Percentiles rank a stretch among this genome's conserved stretches.
Conservation (phyloP, 768 basidiomycete species). For the Infundibulicybe gibba region DNA sequence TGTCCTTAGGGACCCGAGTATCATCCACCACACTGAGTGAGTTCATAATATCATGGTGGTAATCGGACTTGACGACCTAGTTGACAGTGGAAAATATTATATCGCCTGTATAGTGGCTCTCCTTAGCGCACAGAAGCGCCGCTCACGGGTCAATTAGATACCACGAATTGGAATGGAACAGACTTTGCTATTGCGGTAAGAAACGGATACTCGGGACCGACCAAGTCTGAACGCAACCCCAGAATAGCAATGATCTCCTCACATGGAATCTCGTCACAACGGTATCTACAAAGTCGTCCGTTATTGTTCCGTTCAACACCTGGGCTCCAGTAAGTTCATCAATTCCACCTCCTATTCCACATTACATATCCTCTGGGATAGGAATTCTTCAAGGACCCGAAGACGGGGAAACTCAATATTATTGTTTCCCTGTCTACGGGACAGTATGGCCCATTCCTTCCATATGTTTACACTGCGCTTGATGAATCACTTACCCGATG, state of each 20-base stretch:
- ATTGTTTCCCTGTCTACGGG: conserved; percentile 30
- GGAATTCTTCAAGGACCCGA: conserved; percentile 34
- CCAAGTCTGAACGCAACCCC: neutral
- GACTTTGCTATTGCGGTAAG: conserved; percentile 30
- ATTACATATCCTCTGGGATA: conserved; percentile 3
- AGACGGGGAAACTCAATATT: conserved; percentile 26
- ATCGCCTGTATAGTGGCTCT: conserved; percentile 20
- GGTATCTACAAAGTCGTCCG: conserved; percentile 21
- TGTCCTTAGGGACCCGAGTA: conserved; percentile 28
- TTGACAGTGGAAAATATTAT: conserved; percentile 26
- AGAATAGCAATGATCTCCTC: conserved; percentile 26
- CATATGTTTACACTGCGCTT: conserved; percentile 27
- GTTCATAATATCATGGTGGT: conserved; percentile 1
- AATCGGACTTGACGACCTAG: neutral
- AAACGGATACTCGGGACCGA: neutral
- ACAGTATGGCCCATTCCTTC: conserved; percentile 29
- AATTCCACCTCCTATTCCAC: neutral
- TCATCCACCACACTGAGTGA: conserved; percentile 30
- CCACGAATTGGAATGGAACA: conserved; percentile 27
- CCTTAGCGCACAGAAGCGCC: neutral
- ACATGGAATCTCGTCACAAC: conserved; percentile 25
- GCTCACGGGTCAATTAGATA: conserved; percentile 14
- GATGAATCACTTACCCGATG: conserved; percentile 24
- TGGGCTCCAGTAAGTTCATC: conserved; percentile 24
- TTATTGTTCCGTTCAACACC: conserved; percentile 26